These are phyloP conservation scores for Aphanoascus verrucosus DNA, from an alignment of 2,329 filamentous ascomycete genomes.

Conservation along the genomic window DNA sequence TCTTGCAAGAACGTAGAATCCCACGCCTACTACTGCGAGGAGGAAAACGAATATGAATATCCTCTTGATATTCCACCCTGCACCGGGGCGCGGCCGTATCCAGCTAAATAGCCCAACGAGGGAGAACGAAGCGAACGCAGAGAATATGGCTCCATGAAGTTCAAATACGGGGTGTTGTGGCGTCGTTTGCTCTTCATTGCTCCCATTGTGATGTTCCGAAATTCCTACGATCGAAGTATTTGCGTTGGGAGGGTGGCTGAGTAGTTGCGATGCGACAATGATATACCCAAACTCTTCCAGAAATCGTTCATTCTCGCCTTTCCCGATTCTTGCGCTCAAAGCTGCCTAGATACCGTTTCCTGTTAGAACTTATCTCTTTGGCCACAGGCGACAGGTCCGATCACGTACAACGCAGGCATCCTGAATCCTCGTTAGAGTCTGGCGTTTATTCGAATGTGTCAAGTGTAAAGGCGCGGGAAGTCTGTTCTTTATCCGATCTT, in stretches of 20 bases:
- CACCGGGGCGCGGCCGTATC: conserved; percentile 48
- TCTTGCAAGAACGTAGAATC: conserved; percentile 61
- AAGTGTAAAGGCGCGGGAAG: conserved; percentile 40
- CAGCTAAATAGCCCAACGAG: conserved; percentile 61
- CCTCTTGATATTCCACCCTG: conserved; percentile 32
- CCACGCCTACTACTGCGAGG: conserved; percentile 43
- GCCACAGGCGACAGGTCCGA: not conserved
- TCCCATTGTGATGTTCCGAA: conserved; percentile 22
- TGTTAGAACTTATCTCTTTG: not conserved
- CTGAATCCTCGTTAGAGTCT: conserved; percentile 33
- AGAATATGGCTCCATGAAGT: conserved; percentile 54
- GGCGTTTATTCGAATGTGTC: conserved; percentile 23
- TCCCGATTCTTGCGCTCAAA: conserved; percentile 51
- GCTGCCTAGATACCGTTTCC: conserved; percentile 43
- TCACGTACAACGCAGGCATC: conserved; percentile 39
- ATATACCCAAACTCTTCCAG: conserved; percentile 89
- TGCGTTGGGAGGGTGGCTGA: conserved; percentile 49
- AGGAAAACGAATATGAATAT: conserved; percentile 34
- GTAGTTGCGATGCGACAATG: conserved; percentile 79
- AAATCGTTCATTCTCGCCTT: conserved; percentile 71
- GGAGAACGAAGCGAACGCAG: conserved; percentile 52
- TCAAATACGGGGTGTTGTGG: conserved; percentile 40
- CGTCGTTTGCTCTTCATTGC: conserved; percentile 25
- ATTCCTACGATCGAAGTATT: conserved; percentile 31
- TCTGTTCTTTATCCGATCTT: conserved; percentile 39